These are phyloP conservation scores for Clarireedia monteithiana DNA, from an alignment of 2,329 filamentous ascomycete genomes.

Conservation along the genomic window DNA sequence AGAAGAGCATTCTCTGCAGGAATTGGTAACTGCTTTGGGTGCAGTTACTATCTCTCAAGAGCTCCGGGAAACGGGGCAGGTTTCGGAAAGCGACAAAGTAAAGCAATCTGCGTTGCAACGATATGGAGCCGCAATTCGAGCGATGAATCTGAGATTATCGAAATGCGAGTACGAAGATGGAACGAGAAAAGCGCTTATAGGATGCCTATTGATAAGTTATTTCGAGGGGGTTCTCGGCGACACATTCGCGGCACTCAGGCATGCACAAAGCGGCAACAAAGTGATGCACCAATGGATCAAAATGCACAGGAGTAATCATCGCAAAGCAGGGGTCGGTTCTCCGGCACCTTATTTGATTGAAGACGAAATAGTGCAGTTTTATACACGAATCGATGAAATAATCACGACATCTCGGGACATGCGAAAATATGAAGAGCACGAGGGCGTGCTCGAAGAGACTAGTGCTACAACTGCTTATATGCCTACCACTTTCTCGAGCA, in stretches of 20 bases:
- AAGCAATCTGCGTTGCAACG: slow-evolving; percentile 4
- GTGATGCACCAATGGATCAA: slow-evolving; percentile 6
- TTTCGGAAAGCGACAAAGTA: background rate
- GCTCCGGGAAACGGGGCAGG: background rate
- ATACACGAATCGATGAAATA: slow-evolving; percentile 11
- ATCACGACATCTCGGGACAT: slow-evolving; percentile 8
- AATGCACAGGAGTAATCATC: background rate
- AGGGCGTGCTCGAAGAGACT: slow-evolving; percentile 8
- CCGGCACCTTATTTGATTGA: slow-evolving; percentile 6
- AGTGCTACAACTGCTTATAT: slow-evolving; percentile 5
- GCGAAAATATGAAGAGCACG: slow-evolving; percentile 3
- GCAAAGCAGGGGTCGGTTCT: background rate
- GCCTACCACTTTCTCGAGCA: slow-evolving; percentile 4
- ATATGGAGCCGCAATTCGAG: slow-evolving; percentile 9
- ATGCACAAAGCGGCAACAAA: slow-evolving; percentile 2
- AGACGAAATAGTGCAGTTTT: slow-evolving; percentile 11
- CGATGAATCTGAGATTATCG: slow-evolving; percentile 2
- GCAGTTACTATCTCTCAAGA: slow-evolving; percentile 34
- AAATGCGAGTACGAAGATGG: background rate
- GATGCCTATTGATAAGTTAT: slow-evolving; percentile 8
- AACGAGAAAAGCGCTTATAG: slow-evolving; percentile 9
- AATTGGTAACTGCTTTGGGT: slow-evolving; percentile 57
- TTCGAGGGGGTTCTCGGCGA: slow-evolving; percentile 10
- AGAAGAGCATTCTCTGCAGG: slow-evolving; percentile 48
- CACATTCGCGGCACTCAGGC: slow-evolving; percentile 1